Conservation (phyloP, 2,329 filamentous ascomycete genomes). For the Arthroderma sp. region DNA sequence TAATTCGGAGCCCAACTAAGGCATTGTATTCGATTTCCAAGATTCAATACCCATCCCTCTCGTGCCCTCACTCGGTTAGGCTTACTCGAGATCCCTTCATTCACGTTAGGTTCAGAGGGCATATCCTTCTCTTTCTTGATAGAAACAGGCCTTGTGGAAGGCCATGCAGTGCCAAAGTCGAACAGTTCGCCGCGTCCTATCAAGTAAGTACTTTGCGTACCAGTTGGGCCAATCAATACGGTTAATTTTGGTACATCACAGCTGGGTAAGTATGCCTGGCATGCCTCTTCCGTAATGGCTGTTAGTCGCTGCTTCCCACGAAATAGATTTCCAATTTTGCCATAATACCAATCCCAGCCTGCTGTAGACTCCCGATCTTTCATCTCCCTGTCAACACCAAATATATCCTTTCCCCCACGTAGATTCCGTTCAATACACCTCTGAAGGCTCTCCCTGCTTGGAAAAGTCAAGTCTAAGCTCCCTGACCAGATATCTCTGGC, state of each 20-base stretch:
- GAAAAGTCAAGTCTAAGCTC: slow-evolving; percentile 39
- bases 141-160: slow-evolving; percentile 9
- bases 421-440: slow-evolving; percentile 19
- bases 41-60: slow-evolving; percentile 45
- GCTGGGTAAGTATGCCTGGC: slow-evolving; percentile 33
- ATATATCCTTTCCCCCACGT: slow-evolving; percentile 33
- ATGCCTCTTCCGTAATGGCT: slow-evolving; percentile 28
- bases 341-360: slow-evolving; percentile 45
- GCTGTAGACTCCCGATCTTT: slow-evolving; percentile 35
- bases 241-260: slow-evolving; percentile 25
- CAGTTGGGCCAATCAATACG: slow-evolving; percentile 41
- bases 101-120: slow-evolving; percentile 6
- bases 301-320: slow-evolving; percentile 30
- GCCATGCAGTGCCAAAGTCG: slow-evolving; percentile 38
- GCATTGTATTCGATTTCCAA: slow-evolving; percentile 43
- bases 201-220: slow-evolving; percentile 33
- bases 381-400: slow-evolving; percentile 33
- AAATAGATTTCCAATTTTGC: slow-evolving; percentile 33
- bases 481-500: slow-evolving; percentile 41
- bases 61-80: slow-evolving; percentile 20
- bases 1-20: slow-evolving; percentile 38
- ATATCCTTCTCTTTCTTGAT: slow-evolving; percentile 11
- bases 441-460: slow-evolving; percentile 33
- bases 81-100: background rate
- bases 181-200: slow-evolving; percentile 34